Conservation (phyloP, 768 basidiomycete species). For the Leucocoprinus leucothites region DNA sequence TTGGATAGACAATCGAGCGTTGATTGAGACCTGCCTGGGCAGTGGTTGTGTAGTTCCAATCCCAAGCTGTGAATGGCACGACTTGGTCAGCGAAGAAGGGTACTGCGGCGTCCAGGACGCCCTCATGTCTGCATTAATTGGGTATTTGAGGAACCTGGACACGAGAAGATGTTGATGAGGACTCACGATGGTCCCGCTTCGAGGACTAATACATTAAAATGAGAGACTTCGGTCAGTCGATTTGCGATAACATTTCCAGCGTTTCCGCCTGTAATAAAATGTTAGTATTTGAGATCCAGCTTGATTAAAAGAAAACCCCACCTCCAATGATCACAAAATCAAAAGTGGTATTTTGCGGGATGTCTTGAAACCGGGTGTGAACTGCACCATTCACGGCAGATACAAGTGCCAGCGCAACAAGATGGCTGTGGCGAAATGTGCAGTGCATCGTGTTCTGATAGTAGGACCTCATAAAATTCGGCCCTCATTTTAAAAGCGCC, state of each 20-base stretch:
- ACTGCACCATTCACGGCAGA: neutral
- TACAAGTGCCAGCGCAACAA: neutral
- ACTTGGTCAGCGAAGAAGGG: constrained; percentile 13
- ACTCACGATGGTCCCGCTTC: constrained; percentile 15
- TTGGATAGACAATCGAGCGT: constrained; percentile 21
- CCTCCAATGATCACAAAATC: neutral
- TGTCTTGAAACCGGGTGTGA: neutral
- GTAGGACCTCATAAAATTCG: too few relatives aligned
- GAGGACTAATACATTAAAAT: constrained; percentile 1
- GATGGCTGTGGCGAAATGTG: neutral
- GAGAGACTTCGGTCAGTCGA: constrained; percentile 5
- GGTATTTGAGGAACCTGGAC: neutral
- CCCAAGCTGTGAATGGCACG: constrained; percentile 16
- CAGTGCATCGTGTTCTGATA: too few relatives aligned
- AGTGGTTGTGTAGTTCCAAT: constrained; percentile 35
- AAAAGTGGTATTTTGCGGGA: neutral
- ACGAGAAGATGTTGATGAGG: neutral
- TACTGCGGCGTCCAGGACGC: constrained; percentile 2
- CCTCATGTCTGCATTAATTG: neutral
- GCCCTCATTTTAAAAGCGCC: too few relatives aligned
- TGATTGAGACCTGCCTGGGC: constrained; percentile 27
- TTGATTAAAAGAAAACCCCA: neutral
- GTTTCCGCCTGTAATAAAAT: constrained; percentile 14
- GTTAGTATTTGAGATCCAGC: neutral
- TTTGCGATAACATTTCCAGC: constrained; percentile 12